phyloP scores from a whole-genome alignment of 2,329 filamentous ascomycete genomes.

The Aspergillus sp. region DNA sequence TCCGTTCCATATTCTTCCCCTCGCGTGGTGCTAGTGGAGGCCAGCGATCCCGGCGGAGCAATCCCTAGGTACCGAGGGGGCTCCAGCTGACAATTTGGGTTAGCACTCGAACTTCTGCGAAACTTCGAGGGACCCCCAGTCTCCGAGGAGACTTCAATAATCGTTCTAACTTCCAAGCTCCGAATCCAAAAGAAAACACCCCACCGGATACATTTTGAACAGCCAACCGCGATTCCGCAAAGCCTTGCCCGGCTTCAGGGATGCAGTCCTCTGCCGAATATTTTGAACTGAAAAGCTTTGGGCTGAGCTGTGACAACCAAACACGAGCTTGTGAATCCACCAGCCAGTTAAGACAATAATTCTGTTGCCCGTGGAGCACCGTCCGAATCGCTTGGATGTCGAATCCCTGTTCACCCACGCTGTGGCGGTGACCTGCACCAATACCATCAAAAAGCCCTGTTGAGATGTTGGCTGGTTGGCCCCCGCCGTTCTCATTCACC shows the following conservation, averaged over 20 bases:
- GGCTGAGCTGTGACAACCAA: constrained; percentile 1
- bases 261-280: neutral
- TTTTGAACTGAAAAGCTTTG: neutral
- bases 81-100: neutral
- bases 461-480: neutral
- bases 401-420: constrained; percentile 9
- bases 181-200: neutral
- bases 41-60: neutral
- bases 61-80: neutral
- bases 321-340: constrained; percentile 11
- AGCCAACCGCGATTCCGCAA: neutral
- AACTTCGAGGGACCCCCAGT: neutral
- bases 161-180: neutral
- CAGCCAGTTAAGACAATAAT: constrained; percentile 10
- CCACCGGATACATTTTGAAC: neutral
- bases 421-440: constrained; percentile 14
- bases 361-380: constrained; percentile 1
- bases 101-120: neutral
- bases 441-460: neutral
- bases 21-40: constrained; percentile 3
- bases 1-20: neutral
- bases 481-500: neutral
- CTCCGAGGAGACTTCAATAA: neutral
- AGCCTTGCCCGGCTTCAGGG: neutral
- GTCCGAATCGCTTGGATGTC: constrained; percentile 4